Conservation (phyloP, 371 early-diverging fungal species). For the Sporodiniella umbellata region DNA sequence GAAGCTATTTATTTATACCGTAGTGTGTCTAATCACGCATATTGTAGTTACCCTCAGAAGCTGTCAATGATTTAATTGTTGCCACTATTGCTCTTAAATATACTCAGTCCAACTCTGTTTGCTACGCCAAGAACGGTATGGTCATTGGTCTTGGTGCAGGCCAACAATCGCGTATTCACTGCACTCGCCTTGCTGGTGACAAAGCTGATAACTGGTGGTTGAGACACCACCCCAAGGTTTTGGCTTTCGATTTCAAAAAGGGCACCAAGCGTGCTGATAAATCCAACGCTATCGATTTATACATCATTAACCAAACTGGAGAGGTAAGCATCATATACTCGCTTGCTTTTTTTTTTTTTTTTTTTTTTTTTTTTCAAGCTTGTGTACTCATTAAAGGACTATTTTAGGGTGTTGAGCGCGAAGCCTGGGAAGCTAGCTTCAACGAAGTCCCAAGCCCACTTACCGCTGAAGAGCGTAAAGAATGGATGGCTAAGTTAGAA, state of each 20-base stretch:
- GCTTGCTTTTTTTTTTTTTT: too few species aligned
- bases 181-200: conserved; percentile 97
- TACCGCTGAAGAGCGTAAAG: conserved; percentile 76
- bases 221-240: conserved; percentile 92
- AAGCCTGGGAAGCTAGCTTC: conserved; percentile 80
- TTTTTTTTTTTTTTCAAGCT: neutral
- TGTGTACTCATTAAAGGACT: neutral
- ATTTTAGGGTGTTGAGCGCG: conserved; percentile 63
- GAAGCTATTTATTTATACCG: neutral
- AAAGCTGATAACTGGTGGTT: conserved; percentile 99
- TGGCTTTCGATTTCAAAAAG: conserved; percentile 82
- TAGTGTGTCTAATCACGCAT: neutral
- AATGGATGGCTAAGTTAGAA: conserved; percentile 66
- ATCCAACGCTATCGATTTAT: conserved; percentile 96
- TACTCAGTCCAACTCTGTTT: conserved; percentile 97
- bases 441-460: conserved; percentile 75
- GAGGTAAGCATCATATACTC: too few species aligned
- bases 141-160: conserved; percentile 98
- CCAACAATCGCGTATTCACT: conserved; percentile 97
- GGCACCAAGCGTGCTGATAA: conserved; percentile 91
- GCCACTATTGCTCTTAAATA: conserved; percentile 97
- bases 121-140: conserved; percentile 97
- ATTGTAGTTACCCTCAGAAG: conserved; percentile 59
- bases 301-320: conserved; percentile 83
- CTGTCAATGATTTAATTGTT: conserved; percentile 85